Conservation (phyloP, 2,329 filamentous ascomycete species). For the Coniochaeta prunicola region DNA sequence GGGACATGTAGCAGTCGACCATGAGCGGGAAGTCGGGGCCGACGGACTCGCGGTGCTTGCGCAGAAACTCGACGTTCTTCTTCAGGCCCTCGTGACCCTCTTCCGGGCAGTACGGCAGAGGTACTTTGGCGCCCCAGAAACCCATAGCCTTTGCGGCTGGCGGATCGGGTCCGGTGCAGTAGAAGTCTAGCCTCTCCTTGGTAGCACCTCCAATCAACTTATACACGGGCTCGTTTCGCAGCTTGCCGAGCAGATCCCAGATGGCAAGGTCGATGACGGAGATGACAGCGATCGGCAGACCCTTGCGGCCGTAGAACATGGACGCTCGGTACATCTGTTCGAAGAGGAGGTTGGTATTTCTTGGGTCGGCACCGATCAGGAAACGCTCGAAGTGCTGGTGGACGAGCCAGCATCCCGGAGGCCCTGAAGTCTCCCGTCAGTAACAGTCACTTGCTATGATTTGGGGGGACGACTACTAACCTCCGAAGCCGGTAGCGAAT, state of each 20-base stretch:
- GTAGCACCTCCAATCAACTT: conserved; percentile 91
- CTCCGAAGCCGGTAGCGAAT: conserved; percentile 90
- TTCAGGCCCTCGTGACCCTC: conserved; percentile 74
- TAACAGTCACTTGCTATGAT: not conserved
- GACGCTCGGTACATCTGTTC: conserved; percentile 95
- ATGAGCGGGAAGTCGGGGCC: conserved; percentile 88
- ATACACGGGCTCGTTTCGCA: conserved; percentile 89
- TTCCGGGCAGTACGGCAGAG: conserved; percentile 81
- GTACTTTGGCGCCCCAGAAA: conserved; percentile 86
- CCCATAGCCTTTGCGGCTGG: conserved; percentile 75
- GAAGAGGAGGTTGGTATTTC: conserved; percentile 86
- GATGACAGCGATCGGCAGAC: conserved; percentile 82
- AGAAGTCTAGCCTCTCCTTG: conserved; percentile 76
- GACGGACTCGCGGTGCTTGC: conserved; percentile 74
- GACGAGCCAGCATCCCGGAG: conserved; percentile 88
- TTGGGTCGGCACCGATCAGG: conserved; percentile 78
- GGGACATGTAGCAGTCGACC: conserved; percentile 95
- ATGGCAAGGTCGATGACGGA: conserved; percentile 89
- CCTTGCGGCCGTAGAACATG: conserved; percentile 96
- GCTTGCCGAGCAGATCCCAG: conserved; percentile 88
- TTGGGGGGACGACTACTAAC: conserved; percentile 23
- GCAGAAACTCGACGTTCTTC: conserved; percentile 87
- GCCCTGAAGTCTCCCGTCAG: conserved; percentile 39
- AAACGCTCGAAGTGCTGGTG: conserved; percentile 92
- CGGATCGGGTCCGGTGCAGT: conserved; percentile 88